Conservation (phyloP, 1,284 basidiomycete genomes). For the Trichosporon sp. region DNA sequence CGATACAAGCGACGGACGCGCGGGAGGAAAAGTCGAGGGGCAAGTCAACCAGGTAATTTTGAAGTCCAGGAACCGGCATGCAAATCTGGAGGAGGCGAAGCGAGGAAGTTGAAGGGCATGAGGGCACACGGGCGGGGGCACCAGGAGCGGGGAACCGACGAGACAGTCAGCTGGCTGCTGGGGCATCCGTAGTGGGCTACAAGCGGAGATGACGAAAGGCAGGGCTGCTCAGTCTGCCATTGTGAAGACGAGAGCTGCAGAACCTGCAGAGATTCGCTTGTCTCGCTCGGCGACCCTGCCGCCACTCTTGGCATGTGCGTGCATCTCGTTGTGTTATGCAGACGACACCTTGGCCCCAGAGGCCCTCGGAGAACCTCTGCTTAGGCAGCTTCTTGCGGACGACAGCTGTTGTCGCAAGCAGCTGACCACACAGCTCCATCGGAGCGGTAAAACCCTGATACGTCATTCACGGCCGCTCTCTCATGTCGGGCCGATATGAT, state of each 20-base stretch:
- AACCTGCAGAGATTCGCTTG: neutral
- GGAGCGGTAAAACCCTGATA: slow-evolving; percentile 3
- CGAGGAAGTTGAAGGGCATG: neutral
- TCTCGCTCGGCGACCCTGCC: neutral
- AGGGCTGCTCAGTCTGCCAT: neutral
- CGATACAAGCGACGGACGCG: neutral
- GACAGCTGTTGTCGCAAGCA: neutral
- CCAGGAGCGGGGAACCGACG: neutral
- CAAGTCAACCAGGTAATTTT: neutral
- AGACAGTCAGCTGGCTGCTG: neutral
- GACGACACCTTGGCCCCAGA: neutral
- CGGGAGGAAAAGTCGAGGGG: neutral
- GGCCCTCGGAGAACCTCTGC: neutral
- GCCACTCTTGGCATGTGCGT: slow-evolving; percentile 4
- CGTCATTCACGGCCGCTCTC: neutral
- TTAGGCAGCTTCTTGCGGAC: slow-evolving; percentile 3
- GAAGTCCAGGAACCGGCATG: neutral
- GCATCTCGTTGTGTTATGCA: neutral
- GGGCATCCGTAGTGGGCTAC: neutral
- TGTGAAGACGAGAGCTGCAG: no score
- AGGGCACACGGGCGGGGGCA: neutral
- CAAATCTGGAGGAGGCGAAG: neutral
- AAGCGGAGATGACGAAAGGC: neutral
- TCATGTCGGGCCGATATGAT: neutral
- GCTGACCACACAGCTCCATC: slow-evolving; percentile 11